These are phyloP conservation scores for Arthrobotrys conoides DNA, from an alignment of 2,329 filamentous ascomycete genomes.

Conservation along the genomic window DNA sequence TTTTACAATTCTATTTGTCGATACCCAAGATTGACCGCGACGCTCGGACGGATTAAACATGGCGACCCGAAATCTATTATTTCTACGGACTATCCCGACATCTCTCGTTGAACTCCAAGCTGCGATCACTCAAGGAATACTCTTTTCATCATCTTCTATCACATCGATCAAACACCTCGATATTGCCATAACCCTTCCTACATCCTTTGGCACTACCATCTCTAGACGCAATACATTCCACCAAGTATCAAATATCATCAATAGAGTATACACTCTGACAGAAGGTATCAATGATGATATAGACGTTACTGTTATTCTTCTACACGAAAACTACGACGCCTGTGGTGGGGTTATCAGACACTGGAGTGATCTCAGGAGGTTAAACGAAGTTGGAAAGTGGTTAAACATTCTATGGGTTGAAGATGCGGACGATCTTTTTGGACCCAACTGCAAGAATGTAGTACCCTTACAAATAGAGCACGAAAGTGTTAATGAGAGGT, in stretches of 20 bases:
- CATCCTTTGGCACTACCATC: constrained; percentile 11
- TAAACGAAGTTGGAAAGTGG: constrained; percentile 43
- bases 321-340: constrained; percentile 47
- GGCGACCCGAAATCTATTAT: constrained; percentile 54
- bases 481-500: constrained; percentile 57
- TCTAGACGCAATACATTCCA: constrained; percentile 50
- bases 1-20: not conserved
- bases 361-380: constrained; percentile 46
- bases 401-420: constrained; percentile 50
- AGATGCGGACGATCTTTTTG: constrained; percentile 53
- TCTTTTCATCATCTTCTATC: constrained; percentile 56
- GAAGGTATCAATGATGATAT: constrained; percentile 53
- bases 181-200: constrained; percentile 46
- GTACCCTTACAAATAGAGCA: constrained; percentile 61
- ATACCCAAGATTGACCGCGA: not conserved
- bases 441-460: constrained; percentile 63
- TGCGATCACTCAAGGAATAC: constrained; percentile 50
- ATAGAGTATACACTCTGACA: constrained; percentile 48
- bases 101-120: constrained; percentile 48
- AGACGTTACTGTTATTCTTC: constrained; percentile 53
- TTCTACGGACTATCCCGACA: constrained; percentile 46
- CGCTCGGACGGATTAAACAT: constrained; percentile 25
- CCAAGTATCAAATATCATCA: constrained; percentile 45
- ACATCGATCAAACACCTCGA: constrained; percentile 54
- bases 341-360: constrained; percentile 53